Base-by-base conservation (phyloP, 257 asterid genomes). In the Scutellaria barbata region DNA sequence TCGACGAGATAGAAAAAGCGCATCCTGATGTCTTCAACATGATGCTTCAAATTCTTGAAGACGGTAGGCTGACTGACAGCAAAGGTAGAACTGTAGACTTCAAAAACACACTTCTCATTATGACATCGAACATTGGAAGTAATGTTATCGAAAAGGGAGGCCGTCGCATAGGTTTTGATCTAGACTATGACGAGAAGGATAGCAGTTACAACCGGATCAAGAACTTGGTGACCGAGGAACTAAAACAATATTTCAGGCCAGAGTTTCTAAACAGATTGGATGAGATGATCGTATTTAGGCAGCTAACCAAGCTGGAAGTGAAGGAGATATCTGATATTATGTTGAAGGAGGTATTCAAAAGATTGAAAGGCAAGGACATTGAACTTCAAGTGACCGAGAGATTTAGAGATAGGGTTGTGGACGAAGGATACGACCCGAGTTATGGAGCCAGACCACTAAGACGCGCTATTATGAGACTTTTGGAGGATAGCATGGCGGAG, bases 401-500 rank as follows among this genome's bases (percentile, higher is more conserved):
- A 47, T 92, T 92, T 54, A 85, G 82, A 65, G 95, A 87, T 10
- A 81, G 90, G 67, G 83, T 92, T 51, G 88, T 92, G 8, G 86
- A 80, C 0, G 97, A 92, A 76, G 89, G 92, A 9, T 87, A 84
- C 41, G 79, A 87, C 72, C 90, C 90, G 12, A 88, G 88, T 72
- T 90, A 87, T 7, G 97, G 98, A 7, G 97, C 98, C 3, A 80
- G 98, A 68, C 97, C 98, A 1, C 75, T 92, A 9, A 78, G 92
- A 63, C 74, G 97, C 69, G 96, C 98, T 10, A 92, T 92, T 13
- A 90, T 87, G 88, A 88, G 92, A 68, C 84, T 86, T 4, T 56
- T 92, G 79, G 95, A 90, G 81, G 96, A 92, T 43, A 81, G 85
- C 78, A 85, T 92, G 97, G 97, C 97, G 0, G 96, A 92, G 85